Evolutionary conservation across 2,329 filamentous ascomycete species (phyloP).

Genomic region (Cladorrhinum sp.): DNA sequence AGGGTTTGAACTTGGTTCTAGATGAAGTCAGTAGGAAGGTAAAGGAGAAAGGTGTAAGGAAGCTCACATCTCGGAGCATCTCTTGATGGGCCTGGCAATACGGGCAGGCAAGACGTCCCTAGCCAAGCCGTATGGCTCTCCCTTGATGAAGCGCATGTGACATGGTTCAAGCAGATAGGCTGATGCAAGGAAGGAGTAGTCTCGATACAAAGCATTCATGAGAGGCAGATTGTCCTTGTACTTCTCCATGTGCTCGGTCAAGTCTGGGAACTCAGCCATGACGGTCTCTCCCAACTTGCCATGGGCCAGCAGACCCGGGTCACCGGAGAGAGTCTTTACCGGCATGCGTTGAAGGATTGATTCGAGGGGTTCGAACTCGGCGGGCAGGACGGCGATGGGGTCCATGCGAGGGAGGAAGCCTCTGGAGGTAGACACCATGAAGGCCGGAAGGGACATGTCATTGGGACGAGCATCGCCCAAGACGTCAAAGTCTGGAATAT

Average conservation of each 20-base stretch:
- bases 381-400: conserved; percentile 62
- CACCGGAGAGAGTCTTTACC: conserved; percentile 69
- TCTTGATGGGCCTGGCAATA: conserved; percentile 78
- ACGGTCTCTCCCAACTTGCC: conserved; percentile 74
- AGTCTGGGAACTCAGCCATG: conserved; percentile 69
- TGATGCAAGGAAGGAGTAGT: conserved; percentile 88
- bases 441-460: conserved; percentile 64
- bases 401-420: conserved; percentile 71
- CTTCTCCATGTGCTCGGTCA: conserved; percentile 70
- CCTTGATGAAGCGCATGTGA: conserved; percentile 69
- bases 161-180: conserved; percentile 91
- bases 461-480: conserved; percentile 60
- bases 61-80: conserved; percentile 80
- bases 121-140: conserved; percentile 74
- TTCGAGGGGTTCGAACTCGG: conserved; percentile 70
- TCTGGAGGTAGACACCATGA: conserved; percentile 73
- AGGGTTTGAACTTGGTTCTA: conserved; percentile 68
- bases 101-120: conserved; percentile 68
- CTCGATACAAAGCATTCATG: conserved; percentile 83
- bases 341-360: conserved; percentile 74
- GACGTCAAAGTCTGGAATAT: conserved; percentile 51
- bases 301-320: conserved; percentile 72
- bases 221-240: conserved; percentile 70
- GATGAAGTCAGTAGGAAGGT: conserved; percentile 38
- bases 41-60: neutral